Conservation (phyloP, 2,329 filamentous ascomycete genomes). For the Phaeoacremonium minimum region DNA sequence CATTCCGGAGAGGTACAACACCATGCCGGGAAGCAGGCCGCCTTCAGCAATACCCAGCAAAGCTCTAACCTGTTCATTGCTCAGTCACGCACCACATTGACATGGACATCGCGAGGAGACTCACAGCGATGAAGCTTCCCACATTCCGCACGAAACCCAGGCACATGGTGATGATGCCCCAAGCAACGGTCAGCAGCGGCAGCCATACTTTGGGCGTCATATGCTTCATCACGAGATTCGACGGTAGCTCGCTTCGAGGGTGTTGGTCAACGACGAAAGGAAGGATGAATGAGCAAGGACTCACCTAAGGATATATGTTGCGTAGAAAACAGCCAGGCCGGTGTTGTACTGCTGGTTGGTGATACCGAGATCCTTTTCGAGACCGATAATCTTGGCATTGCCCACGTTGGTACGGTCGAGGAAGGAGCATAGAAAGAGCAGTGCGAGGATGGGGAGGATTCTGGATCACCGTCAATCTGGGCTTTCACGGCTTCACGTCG, state of each 20-base stretch:
- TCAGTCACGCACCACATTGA: too few species aligned
- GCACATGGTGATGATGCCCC: constrained; percentile 56
- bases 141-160: constrained; percentile 49
- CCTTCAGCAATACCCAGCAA: constrained; percentile 61
- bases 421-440: constrained; percentile 62
- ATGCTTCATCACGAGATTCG: constrained; percentile 60
- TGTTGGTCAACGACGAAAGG: constrained; percentile 1
- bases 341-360: constrained; percentile 59
- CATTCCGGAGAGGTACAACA: constrained; percentile 61
- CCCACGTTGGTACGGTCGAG: constrained; percentile 70
- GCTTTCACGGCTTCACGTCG: too few species aligned
- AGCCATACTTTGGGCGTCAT: constrained; percentile 58
- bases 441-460: constrained; percentile 57
- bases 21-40: constrained; percentile 63
- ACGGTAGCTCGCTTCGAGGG: constrained; percentile 51
- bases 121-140: constrained; percentile 55
- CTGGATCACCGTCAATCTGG: too few species aligned
- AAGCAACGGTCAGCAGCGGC: constrained; percentile 48
- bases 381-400: constrained; percentile 62
- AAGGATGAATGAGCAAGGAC: constrained; percentile 7
- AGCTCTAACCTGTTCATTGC: too few species aligned
- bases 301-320: constrained; percentile 56
- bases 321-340: constrained; percentile 61
- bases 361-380: constrained; percentile 55
- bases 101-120: too few species aligned